Evolutionary conservation across 345 rosid species (phyloP).

Genomic region (Lumnitzera racemosa): DNA sequence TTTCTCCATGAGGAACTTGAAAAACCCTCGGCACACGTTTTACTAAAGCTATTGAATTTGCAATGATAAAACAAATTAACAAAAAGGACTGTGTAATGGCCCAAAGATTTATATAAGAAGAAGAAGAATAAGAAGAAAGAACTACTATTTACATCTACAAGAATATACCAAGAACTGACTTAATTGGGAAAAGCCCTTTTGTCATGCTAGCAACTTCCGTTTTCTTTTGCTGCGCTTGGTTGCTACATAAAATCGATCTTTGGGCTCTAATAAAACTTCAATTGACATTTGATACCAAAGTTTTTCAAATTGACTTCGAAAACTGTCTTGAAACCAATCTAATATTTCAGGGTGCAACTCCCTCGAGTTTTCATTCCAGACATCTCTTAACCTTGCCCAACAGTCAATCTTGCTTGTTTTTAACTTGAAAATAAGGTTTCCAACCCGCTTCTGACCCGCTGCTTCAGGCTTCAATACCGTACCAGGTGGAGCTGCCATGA

Average conservation of each 20-base stretch:
- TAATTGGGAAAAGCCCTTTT: slow-evolving; percentile 1
- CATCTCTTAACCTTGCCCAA: slow-evolving; percentile 36
- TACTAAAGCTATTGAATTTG: too few species aligned
- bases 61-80: too few species aligned
- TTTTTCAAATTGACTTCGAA: slow-evolving; percentile 30
- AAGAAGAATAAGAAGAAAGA: too few species aligned
- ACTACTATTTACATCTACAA: too few species aligned
- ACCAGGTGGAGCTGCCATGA: slow-evolving; percentile 54
- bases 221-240: slow-evolving; percentile 18
- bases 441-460: slow-evolving; percentile 55
- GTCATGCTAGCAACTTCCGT: neutral
- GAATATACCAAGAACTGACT: too few species aligned
- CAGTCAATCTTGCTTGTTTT: slow-evolving; percentile 35
- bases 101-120: too few species aligned
- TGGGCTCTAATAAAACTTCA: slow-evolving; percentile 35
- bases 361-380: slow-evolving; percentile 43
- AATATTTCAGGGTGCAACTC: slow-evolving; percentile 43
- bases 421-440: slow-evolving; percentile 49
- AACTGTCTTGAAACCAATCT: slow-evolving; percentile 68
- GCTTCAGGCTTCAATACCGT: slow-evolving; percentile 52
- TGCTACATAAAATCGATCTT: slow-evolving; percentile 23
- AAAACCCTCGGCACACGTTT: too few species aligned
- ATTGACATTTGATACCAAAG: slow-evolving; percentile 56
- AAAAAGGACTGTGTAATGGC: too few species aligned
- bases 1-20: too few species aligned